phyloP scores from a whole-genome alignment of 75 land plant genomes.

The Isoetes taiwanensis region DNA sequence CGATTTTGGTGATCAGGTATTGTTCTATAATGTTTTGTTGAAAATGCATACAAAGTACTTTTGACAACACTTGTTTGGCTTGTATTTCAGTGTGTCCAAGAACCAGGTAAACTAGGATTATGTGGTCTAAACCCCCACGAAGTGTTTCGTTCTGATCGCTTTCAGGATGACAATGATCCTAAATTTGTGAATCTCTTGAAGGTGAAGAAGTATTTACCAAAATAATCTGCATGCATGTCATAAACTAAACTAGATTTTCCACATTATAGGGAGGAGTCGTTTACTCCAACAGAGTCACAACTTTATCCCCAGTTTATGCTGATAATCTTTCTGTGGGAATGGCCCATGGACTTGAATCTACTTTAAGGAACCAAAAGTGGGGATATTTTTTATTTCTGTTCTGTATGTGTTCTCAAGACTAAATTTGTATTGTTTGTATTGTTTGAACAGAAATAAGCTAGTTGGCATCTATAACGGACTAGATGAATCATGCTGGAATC shows the following conservation, averaged over 20 bases:
- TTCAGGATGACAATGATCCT: constrained; percentile 41
- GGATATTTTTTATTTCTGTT: neutral
- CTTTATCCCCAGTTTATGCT: constrained; percentile 30
- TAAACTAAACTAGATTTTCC: neutral
- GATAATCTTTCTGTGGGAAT: constrained; percentile 15
- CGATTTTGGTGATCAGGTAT: constrained; percentile 33
- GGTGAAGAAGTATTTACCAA: constrained; percentile 23
- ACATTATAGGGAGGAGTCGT: constrained; percentile 54
- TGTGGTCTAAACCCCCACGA: constrained; percentile 52
- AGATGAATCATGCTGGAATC: no score
- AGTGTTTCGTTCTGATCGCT: constrained; percentile 50
- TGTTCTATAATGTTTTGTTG: neutral
- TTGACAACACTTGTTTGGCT: neutral
- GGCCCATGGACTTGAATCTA: constrained; percentile 40
- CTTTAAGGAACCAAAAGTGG: constrained; percentile 42
- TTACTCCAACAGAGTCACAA: constrained; percentile 47
- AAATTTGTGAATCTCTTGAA: constrained; percentile 46
- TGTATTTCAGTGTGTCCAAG: constrained; percentile 30
- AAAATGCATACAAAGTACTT: neutral
- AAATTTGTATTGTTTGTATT: no score
- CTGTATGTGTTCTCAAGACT: neutral
- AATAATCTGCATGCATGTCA: neutral
- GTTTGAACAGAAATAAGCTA: no score
- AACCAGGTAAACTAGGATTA: constrained; percentile 38
- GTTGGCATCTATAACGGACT: no score